Conservation (phyloP, 2,329 filamentous ascomycete species). For the Monilinia aucupariae region DNA sequence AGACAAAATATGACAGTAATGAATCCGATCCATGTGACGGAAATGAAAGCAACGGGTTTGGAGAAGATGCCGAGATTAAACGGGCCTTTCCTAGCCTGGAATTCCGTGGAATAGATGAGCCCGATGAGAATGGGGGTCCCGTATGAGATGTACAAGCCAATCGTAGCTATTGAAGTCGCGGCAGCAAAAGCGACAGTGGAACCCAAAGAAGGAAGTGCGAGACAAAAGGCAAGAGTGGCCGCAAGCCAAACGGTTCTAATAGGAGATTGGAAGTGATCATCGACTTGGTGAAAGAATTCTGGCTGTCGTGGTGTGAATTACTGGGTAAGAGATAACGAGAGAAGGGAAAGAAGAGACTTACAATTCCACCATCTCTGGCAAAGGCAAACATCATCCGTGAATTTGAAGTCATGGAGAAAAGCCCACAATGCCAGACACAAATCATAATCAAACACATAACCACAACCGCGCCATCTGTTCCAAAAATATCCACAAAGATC, state of each 20-base stretch:
- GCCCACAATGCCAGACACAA: constrained; percentile 56
- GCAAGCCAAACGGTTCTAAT: constrained; percentile 52
- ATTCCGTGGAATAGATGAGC: constrained; percentile 46
- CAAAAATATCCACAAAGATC: constrained; percentile 53
- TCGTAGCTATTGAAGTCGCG: constrained; percentile 53
- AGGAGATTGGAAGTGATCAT: constrained; percentile 45
- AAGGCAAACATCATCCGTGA: constrained; percentile 57
- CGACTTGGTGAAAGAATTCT: constrained; percentile 50
- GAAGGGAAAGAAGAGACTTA: constrained; percentile 23
- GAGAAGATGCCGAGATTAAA: constrained; percentile 48
- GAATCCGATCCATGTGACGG: constrained; percentile 48
- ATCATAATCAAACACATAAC: constrained; percentile 52
- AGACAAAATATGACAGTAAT: constrained; percentile 55
- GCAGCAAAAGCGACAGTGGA: constrained; percentile 51
- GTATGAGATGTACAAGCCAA: constrained; percentile 54
- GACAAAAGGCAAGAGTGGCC: constrained; percentile 48
- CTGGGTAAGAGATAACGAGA: neutral
- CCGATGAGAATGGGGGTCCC: constrained; percentile 52
- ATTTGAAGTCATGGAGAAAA: constrained; percentile 53
- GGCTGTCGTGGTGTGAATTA: constrained; percentile 32
- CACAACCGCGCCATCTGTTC: constrained; percentile 49
- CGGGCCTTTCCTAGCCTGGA: constrained; percentile 47
- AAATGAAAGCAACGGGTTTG: constrained; percentile 43
- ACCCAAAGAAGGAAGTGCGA: constrained; percentile 51
- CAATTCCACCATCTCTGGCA: constrained; percentile 49